These are phyloP conservation scores for Chamaecyparis obtusa DNA, from an alignment of 75 land plant species.

Conservation along the genomic window DNA sequence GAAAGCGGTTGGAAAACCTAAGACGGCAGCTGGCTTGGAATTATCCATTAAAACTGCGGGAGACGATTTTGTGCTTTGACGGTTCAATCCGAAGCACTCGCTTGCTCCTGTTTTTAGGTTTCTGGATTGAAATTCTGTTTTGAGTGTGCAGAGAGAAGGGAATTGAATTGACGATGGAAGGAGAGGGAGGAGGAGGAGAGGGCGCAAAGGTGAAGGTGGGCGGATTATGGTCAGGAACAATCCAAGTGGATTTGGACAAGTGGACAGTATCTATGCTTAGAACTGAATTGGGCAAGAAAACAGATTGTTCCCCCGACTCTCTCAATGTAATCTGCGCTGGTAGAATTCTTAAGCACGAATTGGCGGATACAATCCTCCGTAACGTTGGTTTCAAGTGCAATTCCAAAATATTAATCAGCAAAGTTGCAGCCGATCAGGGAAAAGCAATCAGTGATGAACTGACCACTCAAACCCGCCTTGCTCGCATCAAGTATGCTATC, in stretches of 20 bases:
- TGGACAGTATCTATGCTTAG: constrained; percentile 71
- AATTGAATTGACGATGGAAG: not conserved
- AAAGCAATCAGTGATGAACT: constrained; percentile 33
- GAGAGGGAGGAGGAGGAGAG: not conserved
- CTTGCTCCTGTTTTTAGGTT: too few relatives aligned
- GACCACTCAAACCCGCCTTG: constrained; percentile 57
- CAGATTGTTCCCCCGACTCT: constrained; percentile 24
- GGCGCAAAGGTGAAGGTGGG: not conserved
- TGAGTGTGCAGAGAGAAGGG: too few relatives aligned
- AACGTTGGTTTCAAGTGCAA: constrained; percentile 64
- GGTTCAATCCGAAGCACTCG: too few relatives aligned
- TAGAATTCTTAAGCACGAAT: constrained; percentile 57
- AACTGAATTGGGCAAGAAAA: constrained; percentile 49
- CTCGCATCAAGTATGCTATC: constrained; percentile 58
- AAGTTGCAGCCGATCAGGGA: constrained; percentile 39
- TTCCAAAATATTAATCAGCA: constrained; percentile 60
- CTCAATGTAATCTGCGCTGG: constrained; percentile 79
- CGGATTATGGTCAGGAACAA: constrained; percentile 2
- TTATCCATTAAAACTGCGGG: too few relatives aligned
- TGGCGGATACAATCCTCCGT: constrained; percentile 21
- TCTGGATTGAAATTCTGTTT: too few relatives aligned
- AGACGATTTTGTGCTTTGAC: too few relatives aligned
- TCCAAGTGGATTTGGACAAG: constrained; percentile 46
- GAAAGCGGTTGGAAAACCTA: too few relatives aligned
- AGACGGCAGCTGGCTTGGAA: too few relatives aligned